Evolutionary conservation across 2,329 filamentous ascomycete genomes (phyloP), one percentile per base, ranked within the genome.

Genomic region (Fusarium decemcellulare): DNA sequence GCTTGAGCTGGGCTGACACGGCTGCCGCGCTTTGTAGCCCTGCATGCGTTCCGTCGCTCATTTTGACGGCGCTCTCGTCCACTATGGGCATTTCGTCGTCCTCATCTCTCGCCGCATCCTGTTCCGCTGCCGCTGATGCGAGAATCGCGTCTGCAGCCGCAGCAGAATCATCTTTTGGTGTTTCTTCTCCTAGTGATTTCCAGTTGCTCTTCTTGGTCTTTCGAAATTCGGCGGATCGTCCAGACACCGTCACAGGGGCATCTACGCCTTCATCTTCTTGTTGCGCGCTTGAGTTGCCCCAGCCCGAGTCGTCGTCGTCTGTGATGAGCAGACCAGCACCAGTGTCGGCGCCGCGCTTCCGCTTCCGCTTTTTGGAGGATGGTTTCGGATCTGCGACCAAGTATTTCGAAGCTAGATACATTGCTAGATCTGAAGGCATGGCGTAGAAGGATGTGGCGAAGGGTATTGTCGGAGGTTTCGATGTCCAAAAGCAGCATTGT

Each of bases 331-430:
- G 85, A 48, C 89, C 88, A 44, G 88, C 88, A 30, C 84, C 81
- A 47, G 74, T 72, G 39, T 80, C 77, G 53, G 79, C 67, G 54
- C 79, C 75, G 61, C 85, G 80, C 78, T 90, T 91, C 74, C 87
- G 86, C 81, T 91, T 92, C 65, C 88, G 85, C 77, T 91, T 91
- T 76, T 91, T 91, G 51, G 82, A 65, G 51, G 82, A 69, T 6
- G 87, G 85, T 67, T 88, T 88, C 7, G 84, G 80, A 65, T 89
- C 86, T 42, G 87, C 83, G 59, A 86, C 83, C 52, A 99, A 90
- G 79, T 99, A 99, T 80, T 94, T 96, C 68, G 93, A 92, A 39
- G 95, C 95, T 37, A 99, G 89, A 77, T 98, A 99, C 76, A 91
- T 90, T 62, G 94, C 91, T 70, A 98, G 87, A 72, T 89, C 86